Evolutionary conservation across 2,329 filamentous ascomycete species (phyloP), one percentile per base, ranked within the genome.

Genomic region (Leptodontidium sp.): DNA sequence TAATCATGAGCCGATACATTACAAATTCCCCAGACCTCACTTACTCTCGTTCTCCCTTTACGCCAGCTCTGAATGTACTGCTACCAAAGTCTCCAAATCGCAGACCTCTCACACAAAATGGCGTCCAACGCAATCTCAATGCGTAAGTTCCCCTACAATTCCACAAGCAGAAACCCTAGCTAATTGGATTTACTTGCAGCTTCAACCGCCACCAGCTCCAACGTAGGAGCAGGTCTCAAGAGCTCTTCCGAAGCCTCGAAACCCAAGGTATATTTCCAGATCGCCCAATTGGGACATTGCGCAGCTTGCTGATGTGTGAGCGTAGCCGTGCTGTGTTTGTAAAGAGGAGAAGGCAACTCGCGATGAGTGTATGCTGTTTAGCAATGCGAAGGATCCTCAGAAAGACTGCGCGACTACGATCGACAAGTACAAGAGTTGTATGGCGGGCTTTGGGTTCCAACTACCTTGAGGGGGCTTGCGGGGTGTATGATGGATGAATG

Each of bases 301-400:
- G n/a, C 14, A 52, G 49, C 17, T 43, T 45, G 15, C 49, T 61
- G 15, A 66, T 45, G 29, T 2, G 5, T 14, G 29, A 49, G 21
- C 21, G 69, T 77, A 98, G 93, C 95, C 95, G 53, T 98, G 96
- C 87, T 98, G 96, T 80, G 96, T 98, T 38, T 99, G 96, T 88
- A 98, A 94, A 79, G 89, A 96, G 55, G 94, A 99, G 81, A 99
- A 99, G 82, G 86, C 93, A 49, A 87, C 87, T 75, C 93, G 96
- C 72, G 96, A 99, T 83, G 94, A 99, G 82, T 99, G 96, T 86
- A 98, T 99, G 95, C 92, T 99, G 67, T 98, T 98, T 84, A 97
- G 93, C 66, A 94, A 88, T 71, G 87, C 92, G 70, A 86, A 90
- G 77, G 91, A 98, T 78, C 93, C 96, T 49, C 88, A 93, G 76